Base-by-base conservation (phyloP, 176 grass and related monocot species). In the Poa annua region DNA sequence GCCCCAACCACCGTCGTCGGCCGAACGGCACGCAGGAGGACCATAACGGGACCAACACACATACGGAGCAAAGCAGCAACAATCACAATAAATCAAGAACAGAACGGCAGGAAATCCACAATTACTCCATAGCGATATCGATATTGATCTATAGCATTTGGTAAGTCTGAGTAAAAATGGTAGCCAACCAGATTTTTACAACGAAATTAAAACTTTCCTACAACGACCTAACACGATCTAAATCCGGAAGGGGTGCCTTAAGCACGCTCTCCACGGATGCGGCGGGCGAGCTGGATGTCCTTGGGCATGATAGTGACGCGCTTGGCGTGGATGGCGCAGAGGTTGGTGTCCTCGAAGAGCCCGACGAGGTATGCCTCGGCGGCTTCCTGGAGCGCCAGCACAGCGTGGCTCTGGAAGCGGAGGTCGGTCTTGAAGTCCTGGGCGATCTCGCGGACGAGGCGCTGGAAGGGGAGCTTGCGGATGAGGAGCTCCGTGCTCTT, bases 401-500 rank as follows among this genome's bases (percentile, higher is more conserved):
- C 92, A 0, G 92, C 92, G 42, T 91, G 89, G 86, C 88, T 91
- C 90, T 98, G 88, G 82, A 98, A 98, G 0, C 95, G 77, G 0
- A 98, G 86, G 51, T 98, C 95, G 0, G 95, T 98, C 92, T 98
- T 98, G 85, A 98, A 98, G 81, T 98, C 95, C 84, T 98, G 82
- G 0, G 92, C 94, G 47, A 97, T 97, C 90, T 97, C 94, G 0
- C 94, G 73, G 0, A 97, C 94, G 5, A 98, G 79, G 53, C 95
- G 84, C 90, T 95, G 92, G 81, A 98, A 98, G 0, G 95, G 92
- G 0, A 98, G 88, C 90, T 98, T 98, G 20, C 95, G 86, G 82
- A 98, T 98, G 1, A 98, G 86, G 0, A 98, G 95, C 88, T 98
- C 95, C 21, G 92, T 98, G 84, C 90, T 93, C 92, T 98, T 98